A percentile compares a stretch with the other conserved stretches of the same genome.
Conservation (phyloP, 371 early-diverging fungal genomes). For the Ordospora colligata region DNA sequence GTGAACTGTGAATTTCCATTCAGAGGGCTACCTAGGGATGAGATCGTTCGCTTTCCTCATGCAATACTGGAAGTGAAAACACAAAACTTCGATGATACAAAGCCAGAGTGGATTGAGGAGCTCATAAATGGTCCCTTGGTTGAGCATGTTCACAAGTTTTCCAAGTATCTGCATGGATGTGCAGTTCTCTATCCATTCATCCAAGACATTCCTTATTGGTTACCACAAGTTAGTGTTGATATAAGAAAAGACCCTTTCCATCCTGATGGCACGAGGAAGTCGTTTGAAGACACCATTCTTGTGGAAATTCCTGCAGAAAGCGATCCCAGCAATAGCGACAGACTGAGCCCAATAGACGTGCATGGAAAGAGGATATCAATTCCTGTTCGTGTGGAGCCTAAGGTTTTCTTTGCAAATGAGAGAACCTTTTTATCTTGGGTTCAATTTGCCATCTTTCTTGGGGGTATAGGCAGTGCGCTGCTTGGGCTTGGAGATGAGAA, state of each 20-base stretch:
- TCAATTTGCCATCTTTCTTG: constrained; percentile 65
- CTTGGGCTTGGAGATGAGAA: constrained; percentile 61
- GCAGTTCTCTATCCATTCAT: constrained; percentile 80
- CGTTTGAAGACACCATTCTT: constrained; percentile 27
- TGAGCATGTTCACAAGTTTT: constrained; percentile 89
- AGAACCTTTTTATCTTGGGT: constrained; percentile 91
- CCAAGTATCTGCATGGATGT: constrained; percentile 91
- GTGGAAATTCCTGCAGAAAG: constrained; percentile 67
- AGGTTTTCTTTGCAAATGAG: constrained; percentile 97
- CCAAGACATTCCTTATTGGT: constrained; percentile 85
- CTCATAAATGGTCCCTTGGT: constrained; percentile 77
- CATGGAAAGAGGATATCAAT: constrained; percentile 54
- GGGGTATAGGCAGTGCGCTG: constrained; percentile 60
- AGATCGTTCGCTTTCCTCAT: constrained; percentile 82
- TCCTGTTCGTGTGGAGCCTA: constrained; percentile 79
- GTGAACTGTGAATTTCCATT: constrained; percentile 78
- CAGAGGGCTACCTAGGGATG: constrained; percentile 67
- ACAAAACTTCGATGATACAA: constrained; percentile 70
- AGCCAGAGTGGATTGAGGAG: constrained; percentile 84
- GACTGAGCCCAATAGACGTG: constrained; percentile 9
- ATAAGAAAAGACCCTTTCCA: constrained; percentile 49
- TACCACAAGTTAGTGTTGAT: constrained; percentile 72
- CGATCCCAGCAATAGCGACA: constrained; percentile 5
- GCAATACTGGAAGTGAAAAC: constrained; percentile 94
- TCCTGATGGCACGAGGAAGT: background rate